A percentile compares a stretch with the other conserved stretches of the same genome.
Conservation (phyloP, 257 asterid genomes). For the Asclepias syriaca region DNA sequence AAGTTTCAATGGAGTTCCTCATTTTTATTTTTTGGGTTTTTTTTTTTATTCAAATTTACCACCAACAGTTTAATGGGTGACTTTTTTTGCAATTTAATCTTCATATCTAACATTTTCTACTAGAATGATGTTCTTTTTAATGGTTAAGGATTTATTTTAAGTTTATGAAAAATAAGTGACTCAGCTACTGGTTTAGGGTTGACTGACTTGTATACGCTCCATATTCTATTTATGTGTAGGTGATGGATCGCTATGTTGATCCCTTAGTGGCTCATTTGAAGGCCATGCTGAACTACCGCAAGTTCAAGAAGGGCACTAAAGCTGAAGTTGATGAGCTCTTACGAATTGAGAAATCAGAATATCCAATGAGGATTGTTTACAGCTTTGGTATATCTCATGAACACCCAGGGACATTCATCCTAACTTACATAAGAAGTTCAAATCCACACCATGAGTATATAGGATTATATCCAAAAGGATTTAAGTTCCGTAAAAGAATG, state of each 20-base stretch:
- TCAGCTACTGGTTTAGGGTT: background rate
- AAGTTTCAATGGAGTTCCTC: no score
- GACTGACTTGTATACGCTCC: background rate
- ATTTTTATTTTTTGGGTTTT: no score
- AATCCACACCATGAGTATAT: slow-evolving; percentile 96
- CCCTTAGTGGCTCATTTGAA: slow-evolving; percentile 88
- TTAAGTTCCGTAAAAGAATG: slow-evolving; percentile 83
- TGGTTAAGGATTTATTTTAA: no score
- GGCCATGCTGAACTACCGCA: slow-evolving; percentile 85
- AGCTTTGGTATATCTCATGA: slow-evolving; percentile 92
- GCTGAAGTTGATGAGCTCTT: slow-evolving; percentile 85
- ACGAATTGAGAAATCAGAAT: slow-evolving; percentile 66
- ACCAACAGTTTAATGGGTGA: no score
- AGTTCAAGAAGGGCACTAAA: slow-evolving; percentile 77
- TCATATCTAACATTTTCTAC: no score
- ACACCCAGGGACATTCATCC: slow-evolving; percentile 94
- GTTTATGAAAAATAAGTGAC: no score
- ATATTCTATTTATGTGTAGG: slow-evolving; percentile 37
- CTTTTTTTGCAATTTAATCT: no score
- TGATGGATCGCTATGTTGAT: slow-evolving; percentile 98
- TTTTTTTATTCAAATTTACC: no score
- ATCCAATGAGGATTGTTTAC: slow-evolving; percentile 85
- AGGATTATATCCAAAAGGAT: slow-evolving; percentile 89
- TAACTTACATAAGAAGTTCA: slow-evolving; percentile 82
- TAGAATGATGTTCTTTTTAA: no score